Percentiles rank a stretch among this genome's conserved stretches.
These are phyloP conservation scores for Verticillium isaacii DNA, from an alignment of 2,329 filamentous ascomycete species.

Conservation along the genomic window DNA sequence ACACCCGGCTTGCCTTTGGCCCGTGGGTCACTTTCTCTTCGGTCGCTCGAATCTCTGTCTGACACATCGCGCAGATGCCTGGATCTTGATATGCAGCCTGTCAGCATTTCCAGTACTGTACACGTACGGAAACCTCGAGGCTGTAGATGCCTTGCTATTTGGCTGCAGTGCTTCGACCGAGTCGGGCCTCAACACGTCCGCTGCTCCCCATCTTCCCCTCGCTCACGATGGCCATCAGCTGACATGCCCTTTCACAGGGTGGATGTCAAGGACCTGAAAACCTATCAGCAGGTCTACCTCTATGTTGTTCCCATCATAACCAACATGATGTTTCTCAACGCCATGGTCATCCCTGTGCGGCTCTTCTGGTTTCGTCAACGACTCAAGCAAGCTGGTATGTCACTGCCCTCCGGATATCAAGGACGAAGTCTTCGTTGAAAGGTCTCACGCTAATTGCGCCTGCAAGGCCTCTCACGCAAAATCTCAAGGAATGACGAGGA, in stretches of 20 bases:
- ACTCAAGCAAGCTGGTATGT: slow-evolving; percentile 30
- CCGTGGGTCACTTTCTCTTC: background rate
- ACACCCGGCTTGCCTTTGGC: background rate
- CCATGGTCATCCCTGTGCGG: slow-evolving; percentile 40
- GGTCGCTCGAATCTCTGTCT: background rate
- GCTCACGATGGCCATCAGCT: background rate
- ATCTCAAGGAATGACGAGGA: background rate
- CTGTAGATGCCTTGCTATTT: slow-evolving; percentile 45
- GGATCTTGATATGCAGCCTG: background rate
- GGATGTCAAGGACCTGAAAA: slow-evolving; percentile 41
- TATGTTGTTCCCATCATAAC: slow-evolving; percentile 45
- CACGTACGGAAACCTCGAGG: slow-evolving; percentile 28
- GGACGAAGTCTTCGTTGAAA: no score
- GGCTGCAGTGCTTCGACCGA: slow-evolving; percentile 44
- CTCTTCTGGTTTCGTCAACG: slow-evolving; percentile 38
- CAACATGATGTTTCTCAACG: slow-evolving; percentile 45
- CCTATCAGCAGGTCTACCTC: slow-evolving; percentile 46
- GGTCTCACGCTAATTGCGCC: background rate
- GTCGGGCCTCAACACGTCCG: slow-evolving; percentile 45
- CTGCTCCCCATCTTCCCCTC: slow-evolving; percentile 1
- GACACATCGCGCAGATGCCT: background rate
- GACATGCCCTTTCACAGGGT: slow-evolving; percentile 25
- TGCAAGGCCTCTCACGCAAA: background rate
- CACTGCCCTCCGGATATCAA: background rate
- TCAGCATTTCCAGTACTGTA: slow-evolving; percentile 1